Conservation (phyloP, 192 early-diverging fungal species). For the Rhizophlyctis rosea region DNA sequence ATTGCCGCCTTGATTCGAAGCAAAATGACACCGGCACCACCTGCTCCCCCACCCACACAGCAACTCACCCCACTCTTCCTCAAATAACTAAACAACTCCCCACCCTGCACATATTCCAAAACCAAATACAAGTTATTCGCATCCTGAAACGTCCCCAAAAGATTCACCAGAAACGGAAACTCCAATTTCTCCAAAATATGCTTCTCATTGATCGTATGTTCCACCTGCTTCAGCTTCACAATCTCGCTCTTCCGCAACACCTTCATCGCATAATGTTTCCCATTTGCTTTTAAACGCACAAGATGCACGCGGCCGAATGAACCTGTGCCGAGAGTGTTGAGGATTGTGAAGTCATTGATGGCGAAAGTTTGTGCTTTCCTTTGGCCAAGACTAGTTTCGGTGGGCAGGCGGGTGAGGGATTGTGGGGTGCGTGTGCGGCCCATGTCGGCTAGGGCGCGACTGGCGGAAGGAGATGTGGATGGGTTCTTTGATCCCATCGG, state of each 20-base stretch:
- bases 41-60: too few species aligned
- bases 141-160: conserved; percentile 84
- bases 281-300: conserved; percentile 66
- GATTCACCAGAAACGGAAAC: conserved; percentile 84
- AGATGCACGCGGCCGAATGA: conserved; percentile 94
- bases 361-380: too few species aligned
- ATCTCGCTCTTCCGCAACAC: conserved; percentile 84
- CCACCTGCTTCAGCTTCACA: conserved; percentile 86
- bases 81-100: conserved; percentile 86
- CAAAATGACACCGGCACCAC: too few species aligned
- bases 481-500: too few species aligned
- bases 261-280: conserved; percentile 86
- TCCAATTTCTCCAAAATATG: conserved; percentile 75
- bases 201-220: conserved; percentile 93
- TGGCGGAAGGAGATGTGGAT: too few species aligned
- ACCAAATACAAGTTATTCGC: conserved; percentile 82
- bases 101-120: conserved; percentile 90
- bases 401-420: too few species aligned
- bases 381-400: not conserved
- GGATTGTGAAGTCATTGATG: conserved; percentile 61
- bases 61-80: conserved; percentile 63
- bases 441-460: too few species aligned
- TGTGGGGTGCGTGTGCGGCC: too few species aligned
- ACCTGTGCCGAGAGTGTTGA: conserved; percentile 84
- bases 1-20: too few species aligned